Percentiles rank a stretch among this genome's conserved stretches.
Conservation (phyloP, 208 protist species). For the Endotrypanum monterogeii region DNA sequence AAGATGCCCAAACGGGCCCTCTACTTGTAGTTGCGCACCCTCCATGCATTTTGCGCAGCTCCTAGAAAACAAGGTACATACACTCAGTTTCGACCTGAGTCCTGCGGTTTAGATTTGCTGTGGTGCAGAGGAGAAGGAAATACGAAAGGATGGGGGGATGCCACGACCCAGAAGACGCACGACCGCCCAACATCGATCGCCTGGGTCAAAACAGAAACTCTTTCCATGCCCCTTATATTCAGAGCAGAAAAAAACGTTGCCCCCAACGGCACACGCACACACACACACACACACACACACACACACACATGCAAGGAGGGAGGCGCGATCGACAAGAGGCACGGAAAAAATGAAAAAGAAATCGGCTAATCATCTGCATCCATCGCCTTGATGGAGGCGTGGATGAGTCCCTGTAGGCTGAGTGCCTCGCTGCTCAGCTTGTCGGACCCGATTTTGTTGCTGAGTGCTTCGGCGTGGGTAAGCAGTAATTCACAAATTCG, state of each 20-base stretch:
- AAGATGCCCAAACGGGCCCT: too few species aligned
- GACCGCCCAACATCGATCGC: background rate
- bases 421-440: constrained; percentile 45
- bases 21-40: too few species aligned
- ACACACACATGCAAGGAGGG: background rate
- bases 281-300: background rate
- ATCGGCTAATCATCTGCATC: constrained; percentile 32
- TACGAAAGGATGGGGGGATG: background rate
- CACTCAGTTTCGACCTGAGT: background rate
- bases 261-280: background rate
- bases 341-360: background rate
- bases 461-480: background rate
- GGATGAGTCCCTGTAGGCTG: constrained; percentile 67
- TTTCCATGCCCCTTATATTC: background rate
- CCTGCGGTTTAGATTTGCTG: background rate
- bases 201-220: background rate
- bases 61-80: background rate
- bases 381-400: constrained; percentile 78
- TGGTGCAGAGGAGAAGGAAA: background rate
- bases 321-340: background rate
- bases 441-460: background rate
- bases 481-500: constrained; percentile 55
- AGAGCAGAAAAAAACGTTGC: background rate
- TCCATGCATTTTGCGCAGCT: background rate
- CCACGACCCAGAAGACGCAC: background rate